Percentiles rank a stretch among this genome's conserved stretches.
Evolutionary conservation across 371 early-diverging fungal species (phyloP).

Genomic region (Apophysomyces sp.): DNA sequence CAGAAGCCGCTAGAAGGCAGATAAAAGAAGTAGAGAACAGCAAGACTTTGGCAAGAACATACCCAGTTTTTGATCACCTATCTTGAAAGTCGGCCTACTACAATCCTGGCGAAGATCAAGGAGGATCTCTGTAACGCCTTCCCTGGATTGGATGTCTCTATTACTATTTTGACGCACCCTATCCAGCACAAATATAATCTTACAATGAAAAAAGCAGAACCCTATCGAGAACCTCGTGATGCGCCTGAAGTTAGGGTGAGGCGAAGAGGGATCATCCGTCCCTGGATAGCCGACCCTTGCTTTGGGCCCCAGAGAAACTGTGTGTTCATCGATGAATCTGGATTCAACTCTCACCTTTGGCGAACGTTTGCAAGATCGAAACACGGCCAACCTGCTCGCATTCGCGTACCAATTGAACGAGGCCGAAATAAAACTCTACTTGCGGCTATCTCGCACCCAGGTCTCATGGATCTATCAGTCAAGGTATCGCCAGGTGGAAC

Average conservation of each 20-base stretch:
- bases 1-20: too few relatives aligned
- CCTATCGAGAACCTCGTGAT: not conserved
- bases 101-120: not conserved
- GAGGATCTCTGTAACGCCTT: not conserved
- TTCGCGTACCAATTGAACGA: not conserved
- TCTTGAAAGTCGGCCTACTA: not conserved
- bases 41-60: not conserved
- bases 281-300: not conserved
- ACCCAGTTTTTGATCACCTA: not conserved
- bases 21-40: not conserved
- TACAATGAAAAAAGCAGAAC: not conserved
- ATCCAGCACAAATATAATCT: not conserved
- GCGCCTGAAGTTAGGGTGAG: not conserved
- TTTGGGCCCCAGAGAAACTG: not conserved
- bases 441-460: not conserved
- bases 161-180: not conserved
- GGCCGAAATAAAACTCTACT: not conserved
- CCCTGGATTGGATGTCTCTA: not conserved
- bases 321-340: conserved; percentile 8
- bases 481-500: not conserved
- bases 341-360: not conserved
- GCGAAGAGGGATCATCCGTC: not conserved
- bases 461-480: not conserved
- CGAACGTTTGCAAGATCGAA: not conserved
- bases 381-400: not conserved